Conservation (phyloP, 225 moss, liverwort and hornwort species). For the Polytrichum formosum region DNA sequence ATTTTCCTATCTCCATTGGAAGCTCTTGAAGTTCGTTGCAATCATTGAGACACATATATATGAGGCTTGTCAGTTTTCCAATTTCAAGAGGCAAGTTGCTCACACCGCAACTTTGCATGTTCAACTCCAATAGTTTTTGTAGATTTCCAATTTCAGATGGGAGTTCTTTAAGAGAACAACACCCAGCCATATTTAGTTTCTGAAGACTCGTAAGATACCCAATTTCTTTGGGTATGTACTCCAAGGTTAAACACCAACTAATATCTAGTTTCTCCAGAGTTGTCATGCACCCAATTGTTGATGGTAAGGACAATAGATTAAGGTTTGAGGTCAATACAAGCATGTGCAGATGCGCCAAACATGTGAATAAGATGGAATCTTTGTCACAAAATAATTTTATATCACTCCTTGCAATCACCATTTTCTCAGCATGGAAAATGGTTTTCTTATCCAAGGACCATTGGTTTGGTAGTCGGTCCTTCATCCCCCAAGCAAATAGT, state of each 20-base stretch:
- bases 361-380: slow-evolving; percentile 20
- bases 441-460: slow-evolving; percentile 8
- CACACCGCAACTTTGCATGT: slow-evolving; percentile 39
- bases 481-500: slow-evolving; percentile 32
- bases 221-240: slow-evolving; percentile 16
- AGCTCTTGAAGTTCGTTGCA: background rate
- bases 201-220: slow-evolving; percentile 26
- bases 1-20: slow-evolving; percentile 23
- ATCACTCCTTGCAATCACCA: slow-evolving; percentile 31
- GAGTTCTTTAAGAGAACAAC: slow-evolving; percentile 22
- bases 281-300: slow-evolving; percentile 16
- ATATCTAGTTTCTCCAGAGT: slow-evolving; percentile 34
- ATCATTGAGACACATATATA: slow-evolving; percentile 26
- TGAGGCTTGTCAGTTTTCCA: slow-evolving; percentile 13
- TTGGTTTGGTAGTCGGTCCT: slow-evolving; percentile 6
- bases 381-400: slow-evolving; percentile 9
- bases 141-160: slow-evolving; percentile 23
- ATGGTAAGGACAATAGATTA: slow-evolving; percentile 25
- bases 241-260: slow-evolving; percentile 32
- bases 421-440: slow-evolving; percentile 29
- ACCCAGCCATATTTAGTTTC: slow-evolving; percentile 47
- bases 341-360: slow-evolving; percentile 26
- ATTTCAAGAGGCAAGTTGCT: slow-evolving; percentile 7
- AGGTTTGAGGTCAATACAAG: slow-evolving; percentile 37
- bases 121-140: slow-evolving; percentile 13